Conservation (phyloP, 2,329 filamentous ascomycete species). For the Peltaster fructicola region DNA sequence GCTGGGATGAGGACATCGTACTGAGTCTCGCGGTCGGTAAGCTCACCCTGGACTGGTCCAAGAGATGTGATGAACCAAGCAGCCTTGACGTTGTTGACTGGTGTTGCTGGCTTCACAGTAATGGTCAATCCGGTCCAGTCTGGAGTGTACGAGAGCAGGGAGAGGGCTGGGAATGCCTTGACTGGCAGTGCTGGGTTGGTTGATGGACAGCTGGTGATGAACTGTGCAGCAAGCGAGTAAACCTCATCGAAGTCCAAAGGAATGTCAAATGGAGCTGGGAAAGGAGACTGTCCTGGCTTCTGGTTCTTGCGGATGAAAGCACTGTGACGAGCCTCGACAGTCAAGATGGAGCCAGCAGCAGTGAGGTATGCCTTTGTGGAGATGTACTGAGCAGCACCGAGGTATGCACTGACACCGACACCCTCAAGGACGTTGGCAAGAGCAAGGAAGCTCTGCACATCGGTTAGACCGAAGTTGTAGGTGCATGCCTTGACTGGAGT, state of each 20-base stretch:
- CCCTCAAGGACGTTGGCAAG: slow-evolving; percentile 38
- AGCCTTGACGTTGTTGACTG: slow-evolving; percentile 8
- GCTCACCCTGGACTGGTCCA: slow-evolving; percentile 9
- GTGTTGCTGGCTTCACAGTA: too few species aligned
- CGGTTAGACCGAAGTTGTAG: slow-evolving; percentile 32
- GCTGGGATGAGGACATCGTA: slow-evolving; percentile 8
- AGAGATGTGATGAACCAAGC: slow-evolving; percentile 12
- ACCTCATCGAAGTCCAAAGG: slow-evolving; percentile 41
- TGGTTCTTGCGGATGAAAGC: slow-evolving; percentile 34
- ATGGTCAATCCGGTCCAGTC: too few species aligned
- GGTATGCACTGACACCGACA: slow-evolving; percentile 42
- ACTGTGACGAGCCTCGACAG: slow-evolving; percentile 46
- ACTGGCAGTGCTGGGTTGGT: slow-evolving; percentile 40
- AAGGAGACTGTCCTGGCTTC: slow-evolving; percentile 30
- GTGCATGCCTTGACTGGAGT: slow-evolving; percentile 35
- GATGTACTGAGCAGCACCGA: slow-evolving; percentile 43
- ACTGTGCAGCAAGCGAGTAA: slow-evolving; percentile 42
- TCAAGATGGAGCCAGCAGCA: slow-evolving; percentile 44
- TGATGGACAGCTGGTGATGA: slow-evolving; percentile 41
- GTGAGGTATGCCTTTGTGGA: slow-evolving; percentile 40
- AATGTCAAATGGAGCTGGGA: slow-evolving; percentile 42
- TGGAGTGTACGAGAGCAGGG: too few species aligned
- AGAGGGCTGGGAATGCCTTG: slow-evolving; percentile 23
- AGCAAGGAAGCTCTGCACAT: slow-evolving; percentile 30
- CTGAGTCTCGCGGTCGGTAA: slow-evolving; percentile 7